Conservation (phyloP, 2,329 filamentous ascomycete genomes). For the Aspergillus sojae region DNA sequence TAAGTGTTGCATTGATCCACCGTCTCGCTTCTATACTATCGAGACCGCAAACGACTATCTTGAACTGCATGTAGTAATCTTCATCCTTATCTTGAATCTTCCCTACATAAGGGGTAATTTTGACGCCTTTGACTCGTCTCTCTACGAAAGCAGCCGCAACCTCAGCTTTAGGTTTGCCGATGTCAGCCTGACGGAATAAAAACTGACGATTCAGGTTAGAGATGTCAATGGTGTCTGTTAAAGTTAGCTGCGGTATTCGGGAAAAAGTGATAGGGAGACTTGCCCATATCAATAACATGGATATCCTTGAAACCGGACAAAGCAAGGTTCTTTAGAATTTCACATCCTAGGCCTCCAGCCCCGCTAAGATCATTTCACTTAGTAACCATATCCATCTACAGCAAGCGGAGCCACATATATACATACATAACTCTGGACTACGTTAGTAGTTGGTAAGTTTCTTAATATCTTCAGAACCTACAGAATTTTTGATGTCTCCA, state of each 20-base stretch:
- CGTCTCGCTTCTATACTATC: conserved; percentile 97
- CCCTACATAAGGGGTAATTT: conserved; percentile 90
- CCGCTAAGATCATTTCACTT: conserved; percentile 60
- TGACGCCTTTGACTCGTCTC: conserved; percentile 83
- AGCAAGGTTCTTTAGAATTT: conserved; percentile 94
- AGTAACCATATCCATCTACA: conserved; percentile 30
- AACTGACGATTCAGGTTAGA: conserved; percentile 98
- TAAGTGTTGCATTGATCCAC: conserved; percentile 95
- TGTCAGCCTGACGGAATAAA: conserved; percentile 86
- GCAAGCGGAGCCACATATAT: background rate
- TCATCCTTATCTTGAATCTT: conserved; percentile 97
- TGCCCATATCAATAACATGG: conserved; percentile 98
- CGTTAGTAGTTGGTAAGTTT: conserved; percentile 23
- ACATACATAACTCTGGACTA: conserved; percentile 56
- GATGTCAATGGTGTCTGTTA: conserved; percentile 92
- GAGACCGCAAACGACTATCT: conserved; percentile 87
- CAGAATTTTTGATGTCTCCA: conserved; percentile 76
- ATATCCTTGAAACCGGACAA: conserved; percentile 95
- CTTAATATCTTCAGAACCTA: conserved; percentile 45
- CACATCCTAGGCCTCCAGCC: conserved; percentile 90
- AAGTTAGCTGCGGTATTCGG: conserved; percentile 18
- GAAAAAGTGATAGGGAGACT: conserved; percentile 24
- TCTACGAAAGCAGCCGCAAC: conserved; percentile 91
- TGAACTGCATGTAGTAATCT: conserved; percentile 96
- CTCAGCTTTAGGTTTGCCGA: conserved; percentile 91